phyloP scores from a whole-genome alignment of 2,329 filamentous ascomycete species.

The Paraphaeosphaeria minitans region DNA sequence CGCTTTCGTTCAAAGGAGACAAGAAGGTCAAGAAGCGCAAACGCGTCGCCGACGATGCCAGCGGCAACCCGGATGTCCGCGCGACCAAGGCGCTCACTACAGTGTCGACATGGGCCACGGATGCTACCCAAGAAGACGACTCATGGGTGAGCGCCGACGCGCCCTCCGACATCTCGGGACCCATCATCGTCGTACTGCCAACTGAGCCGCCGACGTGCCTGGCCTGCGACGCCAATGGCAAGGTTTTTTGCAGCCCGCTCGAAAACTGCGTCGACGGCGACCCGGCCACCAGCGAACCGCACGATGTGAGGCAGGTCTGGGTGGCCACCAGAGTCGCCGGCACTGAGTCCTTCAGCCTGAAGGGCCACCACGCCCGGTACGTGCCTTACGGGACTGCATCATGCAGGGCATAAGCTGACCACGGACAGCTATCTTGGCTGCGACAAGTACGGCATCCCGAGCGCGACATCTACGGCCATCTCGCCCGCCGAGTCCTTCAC shows the following conservation, averaged over 20 bases:
- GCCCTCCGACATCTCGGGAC: constrained; percentile 76
- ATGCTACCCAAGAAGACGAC: constrained; percentile 69
- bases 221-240: constrained; percentile 83
- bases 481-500: constrained; percentile 82
- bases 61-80: constrained; percentile 50
- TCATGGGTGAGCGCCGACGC: constrained; percentile 88
- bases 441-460: constrained; percentile 80
- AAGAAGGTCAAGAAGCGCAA: constrained; percentile 94
- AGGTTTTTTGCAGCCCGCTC: constrained; percentile 79
- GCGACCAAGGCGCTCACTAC: constrained; percentile 43
- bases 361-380: constrained; percentile 84
- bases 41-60: constrained; percentile 63
- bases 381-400: background rate
- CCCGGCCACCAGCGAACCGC: constrained; percentile 84
- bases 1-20: constrained; percentile 94
- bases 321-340: constrained; percentile 83
- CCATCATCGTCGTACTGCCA: constrained; percentile 80
- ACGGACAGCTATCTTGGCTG: constrained; percentile 75
- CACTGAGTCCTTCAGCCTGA: constrained; percentile 81
- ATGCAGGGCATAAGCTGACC: background rate
- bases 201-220: constrained; percentile 75
- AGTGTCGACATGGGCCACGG: constrained; percentile 37
- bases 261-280: constrained; percentile 90
- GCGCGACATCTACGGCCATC: constrained; percentile 79
- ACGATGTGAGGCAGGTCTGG: constrained; percentile 96